Conservation (phyloP, 257 asterid species). For the Forsythia suspensa region DNA sequence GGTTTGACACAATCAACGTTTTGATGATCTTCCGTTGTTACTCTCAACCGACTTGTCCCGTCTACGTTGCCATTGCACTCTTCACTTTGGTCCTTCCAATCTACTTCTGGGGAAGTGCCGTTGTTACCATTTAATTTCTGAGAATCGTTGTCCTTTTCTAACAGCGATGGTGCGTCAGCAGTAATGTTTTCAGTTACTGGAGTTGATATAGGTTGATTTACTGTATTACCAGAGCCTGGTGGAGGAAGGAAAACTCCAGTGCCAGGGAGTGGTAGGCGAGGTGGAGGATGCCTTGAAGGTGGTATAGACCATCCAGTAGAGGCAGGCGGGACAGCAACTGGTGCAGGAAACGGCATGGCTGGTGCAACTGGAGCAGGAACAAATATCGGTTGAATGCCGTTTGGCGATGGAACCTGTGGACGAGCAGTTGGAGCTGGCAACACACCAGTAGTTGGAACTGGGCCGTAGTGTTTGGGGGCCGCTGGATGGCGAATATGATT, state of each 20-base stretch:
- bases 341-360: conserved; percentile 57
- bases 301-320: conserved; percentile 56
- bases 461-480: conserved; percentile 46
- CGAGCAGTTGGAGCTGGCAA: conserved; percentile 38
- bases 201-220: conserved; percentile 35
- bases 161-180: conserved; percentile 18
- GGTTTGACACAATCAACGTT: conserved; percentile 23
- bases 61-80: conserved; percentile 46
- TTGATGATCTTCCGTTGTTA: conserved; percentile 26
- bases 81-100: conserved; percentile 15
- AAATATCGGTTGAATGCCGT: conserved; percentile 57
- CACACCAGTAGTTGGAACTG: conserved; percentile 45
- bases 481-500: conserved; percentile 46
- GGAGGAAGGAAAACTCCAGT: conserved; percentile 91
- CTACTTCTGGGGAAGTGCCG: conserved; percentile 15
- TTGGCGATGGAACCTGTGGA: conserved; percentile 42
- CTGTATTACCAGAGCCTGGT: conserved; percentile 46
- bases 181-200: conserved; percentile 26
- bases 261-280: conserved; percentile 73
- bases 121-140: conserved; percentile 30
- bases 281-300: conserved; percentile 56
- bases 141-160: conserved; percentile 30
- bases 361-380: conserved; percentile 49
- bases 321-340: conserved; percentile 53
- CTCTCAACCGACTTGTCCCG: conserved; percentile 21